Evolutionary conservation across 2,329 filamentous ascomycete genomes (phyloP).

Genomic region (Ophiostoma quercus): DNA sequence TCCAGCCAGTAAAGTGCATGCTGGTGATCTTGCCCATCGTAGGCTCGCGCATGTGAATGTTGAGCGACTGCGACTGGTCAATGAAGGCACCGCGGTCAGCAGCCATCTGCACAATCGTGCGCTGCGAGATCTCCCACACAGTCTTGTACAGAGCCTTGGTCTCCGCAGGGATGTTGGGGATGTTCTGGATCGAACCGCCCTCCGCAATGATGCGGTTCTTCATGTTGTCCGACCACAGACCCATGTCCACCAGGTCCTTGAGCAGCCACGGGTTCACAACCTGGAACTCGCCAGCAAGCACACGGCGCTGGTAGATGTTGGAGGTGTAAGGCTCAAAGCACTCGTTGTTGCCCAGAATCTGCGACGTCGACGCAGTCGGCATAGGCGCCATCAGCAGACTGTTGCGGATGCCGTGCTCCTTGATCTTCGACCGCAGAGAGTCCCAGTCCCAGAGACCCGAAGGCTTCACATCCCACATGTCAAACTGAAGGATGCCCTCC

Average conservation of each 20-base stretch:
- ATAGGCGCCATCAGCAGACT: constrained; percentile 92
- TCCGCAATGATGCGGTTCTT: constrained; percentile 99
- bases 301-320: constrained; percentile 98
- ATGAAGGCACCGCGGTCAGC: constrained; percentile 98
- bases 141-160: constrained; percentile 99
- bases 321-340: constrained; percentile 99
- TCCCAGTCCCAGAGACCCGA: constrained; percentile 97
- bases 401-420: constrained; percentile 91
- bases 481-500: constrained; percentile 92
- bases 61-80: constrained; percentile 97
- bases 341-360: constrained; percentile 98
- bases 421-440: constrained; percentile 80
- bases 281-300: constrained; percentile 97
- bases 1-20: constrained; percentile 99
- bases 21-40: constrained; percentile 99
- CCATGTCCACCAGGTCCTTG: constrained; percentile 96
- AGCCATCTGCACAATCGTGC: constrained; percentile 93
- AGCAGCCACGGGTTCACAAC: constrained; percentile 98
- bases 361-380: constrained; percentile 94
- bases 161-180: constrained; percentile 91
- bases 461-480: constrained; percentile 96
- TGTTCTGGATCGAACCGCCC: constrained; percentile 91
- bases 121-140: constrained; percentile 98
- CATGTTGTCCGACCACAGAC: constrained; percentile 98
- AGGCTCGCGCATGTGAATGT: constrained; percentile 99